A percentile compares a stretch with the other conserved stretches of the same genome.
These are phyloP conservation scores for Collariella sp. DNA, from an alignment of 495 filamentous ascomycete genomes.

Conservation along the genomic window DNA sequence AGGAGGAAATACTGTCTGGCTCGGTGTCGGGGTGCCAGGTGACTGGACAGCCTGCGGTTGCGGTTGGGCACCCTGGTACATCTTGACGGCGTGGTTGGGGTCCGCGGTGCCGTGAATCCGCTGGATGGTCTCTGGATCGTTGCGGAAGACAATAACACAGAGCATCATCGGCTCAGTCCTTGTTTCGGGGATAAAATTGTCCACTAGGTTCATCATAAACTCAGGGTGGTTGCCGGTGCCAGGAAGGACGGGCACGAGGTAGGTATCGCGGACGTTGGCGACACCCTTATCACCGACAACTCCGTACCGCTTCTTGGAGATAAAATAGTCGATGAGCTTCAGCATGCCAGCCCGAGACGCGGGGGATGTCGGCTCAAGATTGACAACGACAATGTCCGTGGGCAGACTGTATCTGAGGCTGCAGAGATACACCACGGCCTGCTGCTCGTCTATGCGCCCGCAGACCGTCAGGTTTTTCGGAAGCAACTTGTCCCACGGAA, in stretches of 20 bases:
- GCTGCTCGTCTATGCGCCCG: constrained; percentile 70
- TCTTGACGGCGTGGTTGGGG: not conserved
- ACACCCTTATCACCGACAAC: constrained; percentile 64
- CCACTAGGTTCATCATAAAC: constrained; percentile 68
- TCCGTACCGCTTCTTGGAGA: constrained; percentile 66
- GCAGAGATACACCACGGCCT: constrained; percentile 83
- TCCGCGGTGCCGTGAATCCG: constrained; percentile 29
- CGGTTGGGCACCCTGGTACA: constrained; percentile 2
- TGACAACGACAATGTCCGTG: constrained; percentile 65
- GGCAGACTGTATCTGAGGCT: constrained; percentile 62
- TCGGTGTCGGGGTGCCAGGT: constrained; percentile 21
- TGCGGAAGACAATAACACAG: constrained; percentile 65
- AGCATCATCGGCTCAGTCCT: constrained; percentile 64
- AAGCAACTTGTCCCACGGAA: constrained; percentile 63
- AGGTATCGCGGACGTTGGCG: constrained; percentile 66
- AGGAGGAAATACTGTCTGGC: constrained; percentile 12
- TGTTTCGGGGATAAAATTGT: constrained; percentile 58
- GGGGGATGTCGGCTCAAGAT: constrained; percentile 49
- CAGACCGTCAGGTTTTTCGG: constrained; percentile 62
- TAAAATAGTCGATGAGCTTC: constrained; percentile 71
- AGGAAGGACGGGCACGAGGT: constrained; percentile 64
- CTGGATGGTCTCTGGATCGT: constrained; percentile 36
- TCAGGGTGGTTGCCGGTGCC: constrained; percentile 51
- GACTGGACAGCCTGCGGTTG: constrained; percentile 1
- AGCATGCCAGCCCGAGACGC: constrained; percentile 51